Evolutionary conservation across 805 yeast genomes (phyloP).

Genomic region (Kluyveromyces dobzhanskii): DNA sequence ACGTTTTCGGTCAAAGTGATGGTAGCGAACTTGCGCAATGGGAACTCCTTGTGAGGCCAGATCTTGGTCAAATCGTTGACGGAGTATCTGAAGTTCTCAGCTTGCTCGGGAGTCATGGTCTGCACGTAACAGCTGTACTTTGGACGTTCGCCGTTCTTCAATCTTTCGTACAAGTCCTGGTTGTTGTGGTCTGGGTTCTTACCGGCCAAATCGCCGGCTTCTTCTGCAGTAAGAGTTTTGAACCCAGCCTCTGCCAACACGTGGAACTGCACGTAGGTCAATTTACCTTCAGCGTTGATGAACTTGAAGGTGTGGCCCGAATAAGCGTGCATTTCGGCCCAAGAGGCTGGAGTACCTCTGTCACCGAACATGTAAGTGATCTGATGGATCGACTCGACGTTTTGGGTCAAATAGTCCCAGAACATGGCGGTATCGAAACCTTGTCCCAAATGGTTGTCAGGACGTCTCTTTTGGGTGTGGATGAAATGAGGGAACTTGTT

Average conservation of each 20-base stretch:
- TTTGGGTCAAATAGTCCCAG: constrained; percentile 51
- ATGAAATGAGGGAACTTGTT: constrained; percentile 80
- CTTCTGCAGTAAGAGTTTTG: constrained; percentile 36
- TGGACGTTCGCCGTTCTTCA: constrained; percentile 43
- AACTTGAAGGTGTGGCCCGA: constrained; percentile 60
- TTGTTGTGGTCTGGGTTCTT: constrained; percentile 44
- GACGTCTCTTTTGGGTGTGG: constrained; percentile 84
- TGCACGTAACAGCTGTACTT: constrained; percentile 48
- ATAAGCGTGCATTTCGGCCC: constrained; percentile 52
- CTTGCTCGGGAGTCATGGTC: constrained; percentile 69
- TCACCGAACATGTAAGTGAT: constrained; percentile 49
- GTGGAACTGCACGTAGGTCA: constrained; percentile 52
- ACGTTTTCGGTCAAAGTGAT: constrained; percentile 48
- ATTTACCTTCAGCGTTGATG: constrained; percentile 40
- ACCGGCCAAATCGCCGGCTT: constrained; percentile 40
- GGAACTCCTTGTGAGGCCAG: constrained; percentile 82
- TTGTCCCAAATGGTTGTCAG: constrained; percentile 39
- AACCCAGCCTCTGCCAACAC: constrained; percentile 43
- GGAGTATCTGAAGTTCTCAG: constrained; percentile 64
- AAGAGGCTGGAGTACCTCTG: constrained; percentile 50
- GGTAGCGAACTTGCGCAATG: constrained; percentile 70
- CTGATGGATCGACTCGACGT: constrained; percentile 52
- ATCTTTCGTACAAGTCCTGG: constrained; percentile 34
- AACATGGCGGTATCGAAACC: constrained; percentile 39
- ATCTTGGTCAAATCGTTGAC: constrained; percentile 84